Conservation (phyloP, 495 filamentous ascomycete species). For the Tirmania nivea region DNA sequence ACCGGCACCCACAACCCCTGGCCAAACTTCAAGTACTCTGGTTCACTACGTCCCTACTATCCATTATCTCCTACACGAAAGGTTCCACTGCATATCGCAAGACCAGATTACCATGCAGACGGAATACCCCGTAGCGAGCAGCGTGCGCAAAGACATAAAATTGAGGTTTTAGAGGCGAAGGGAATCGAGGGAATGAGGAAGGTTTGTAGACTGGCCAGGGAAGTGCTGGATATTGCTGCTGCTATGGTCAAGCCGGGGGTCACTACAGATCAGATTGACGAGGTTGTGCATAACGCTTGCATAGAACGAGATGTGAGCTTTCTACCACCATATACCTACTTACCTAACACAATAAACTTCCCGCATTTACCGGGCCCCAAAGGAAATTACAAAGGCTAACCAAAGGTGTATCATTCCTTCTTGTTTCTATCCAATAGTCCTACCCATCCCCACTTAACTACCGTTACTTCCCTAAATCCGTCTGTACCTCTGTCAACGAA, state of each 20-base stretch:
- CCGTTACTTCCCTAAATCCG: slow-evolving; percentile 87
- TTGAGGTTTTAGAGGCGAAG: slow-evolving; percentile 57
- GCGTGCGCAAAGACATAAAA: slow-evolving; percentile 42
- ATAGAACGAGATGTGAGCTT: slow-evolving; percentile 64
- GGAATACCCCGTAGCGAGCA: slow-evolving; percentile 68
- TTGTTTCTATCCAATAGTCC: slow-evolving; percentile 30
- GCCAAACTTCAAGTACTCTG: slow-evolving; percentile 63
- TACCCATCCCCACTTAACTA: slow-evolving; percentile 97
- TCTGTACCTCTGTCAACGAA: slow-evolving; percentile 90
- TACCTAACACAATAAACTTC: neutral
- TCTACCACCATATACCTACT: neutral
- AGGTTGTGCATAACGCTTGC: slow-evolving; percentile 88
- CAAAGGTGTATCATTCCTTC: neutral
- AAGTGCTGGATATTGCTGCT: slow-evolving; percentile 84
- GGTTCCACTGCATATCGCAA: slow-evolving; percentile 58
- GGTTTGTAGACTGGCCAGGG: slow-evolving; percentile 68
- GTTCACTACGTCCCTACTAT: slow-evolving; percentile 65
- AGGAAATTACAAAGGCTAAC: slow-evolving; percentile 3
- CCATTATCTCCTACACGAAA: slow-evolving; percentile 54
- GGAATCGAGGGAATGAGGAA: slow-evolving; percentile 78
- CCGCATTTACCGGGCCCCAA: neutral
- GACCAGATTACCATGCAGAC: slow-evolving; percentile 65
- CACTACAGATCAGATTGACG: slow-evolving; percentile 91
- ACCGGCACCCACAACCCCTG: slow-evolving; percentile 79
- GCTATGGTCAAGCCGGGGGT: slow-evolving; percentile 62